Base-by-base conservation (phyloP, 164 flowering plant species). In the Aristolochia californica region DNA sequence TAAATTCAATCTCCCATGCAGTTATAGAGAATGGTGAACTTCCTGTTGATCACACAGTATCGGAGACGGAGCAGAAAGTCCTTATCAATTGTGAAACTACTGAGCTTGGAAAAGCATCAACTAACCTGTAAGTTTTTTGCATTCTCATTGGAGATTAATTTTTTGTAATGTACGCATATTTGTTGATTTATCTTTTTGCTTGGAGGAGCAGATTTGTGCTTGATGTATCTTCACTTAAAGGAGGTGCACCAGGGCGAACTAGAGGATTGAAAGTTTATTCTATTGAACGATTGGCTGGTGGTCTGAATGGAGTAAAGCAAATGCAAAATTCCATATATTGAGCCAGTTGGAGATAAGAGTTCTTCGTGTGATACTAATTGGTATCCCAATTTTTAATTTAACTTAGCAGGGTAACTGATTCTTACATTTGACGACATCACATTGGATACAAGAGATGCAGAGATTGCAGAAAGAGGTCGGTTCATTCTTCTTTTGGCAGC, bases 241-340 rank as follows among this genome's bases (percentile, higher is more conserved):
- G 95, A 45, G 97, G 98, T 18, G 89, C 94, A 15, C 98, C 94
- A 4, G 88, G 89, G 20, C 79, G 94, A 70, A 87, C 97, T 38
- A 77, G 96, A 71, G 97, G 95, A 43, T 66, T 91, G 22, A 71
- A 77, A 44, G 38, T 83, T 48, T 72, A 74, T 50, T 53, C 80
- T 13, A 58, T 75, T 4, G 75, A 79, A 27, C 66, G 75, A 21
- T 65, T 73, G 62, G 69, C 75, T 5, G 75, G 74, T 22, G 71
- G 68, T 60, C 45, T 66, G 22, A 60, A 72, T 28, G 76, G 66
- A 45, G 62, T 71, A 49, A 56, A 75, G 52, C 56, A 64, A 14
- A 51, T 43, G 14, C 21, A 44, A 22, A 51, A 50, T 52, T 18
- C 57, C 40, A 25, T 38, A 7, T 57, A 26, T 24, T 57, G 21